Conservation (phyloP, 83 land plant genomes). For the Diphasiastrum complanatum region DNA sequence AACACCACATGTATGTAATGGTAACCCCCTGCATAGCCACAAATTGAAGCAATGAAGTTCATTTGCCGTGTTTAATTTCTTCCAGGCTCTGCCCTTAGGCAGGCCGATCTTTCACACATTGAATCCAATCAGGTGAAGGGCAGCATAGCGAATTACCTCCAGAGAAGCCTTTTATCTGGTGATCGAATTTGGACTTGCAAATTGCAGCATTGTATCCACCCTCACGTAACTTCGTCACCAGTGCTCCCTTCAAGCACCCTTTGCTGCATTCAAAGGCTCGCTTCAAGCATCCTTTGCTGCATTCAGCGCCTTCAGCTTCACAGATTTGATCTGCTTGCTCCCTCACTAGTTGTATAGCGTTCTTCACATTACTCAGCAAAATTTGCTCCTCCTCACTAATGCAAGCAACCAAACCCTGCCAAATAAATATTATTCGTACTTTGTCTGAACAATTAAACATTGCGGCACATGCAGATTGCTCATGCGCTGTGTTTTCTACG, state of each 20-base stretch:
- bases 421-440: not conserved
- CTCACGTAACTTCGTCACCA: conserved; percentile 36
- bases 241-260: too few relatives aligned
- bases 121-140: not conserved
- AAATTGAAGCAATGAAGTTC: not conserved
- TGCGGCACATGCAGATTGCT: not conserved
- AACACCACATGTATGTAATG: conserved; percentile 86
- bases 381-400: conserved; percentile 41
- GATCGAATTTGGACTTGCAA: conserved; percentile 88
- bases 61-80: too few relatives aligned
- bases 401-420: conserved; percentile 52
- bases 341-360: conserved; percentile 6
- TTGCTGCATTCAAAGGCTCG: too few relatives aligned
- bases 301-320: conserved; percentile 24
- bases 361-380: conserved; percentile 45
- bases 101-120: not conserved
- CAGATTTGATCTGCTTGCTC: conserved; percentile 39
- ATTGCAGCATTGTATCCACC: conserved; percentile 82
- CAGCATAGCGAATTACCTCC: conserved; percentile 52
- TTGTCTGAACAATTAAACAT: too few relatives aligned
- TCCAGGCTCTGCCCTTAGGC: not conserved
- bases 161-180: conserved; percentile 56
- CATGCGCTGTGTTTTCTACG: not conserved
- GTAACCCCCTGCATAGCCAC: conserved; percentile 62
- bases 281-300: conserved; percentile 18